Evolutionary conservation across 306 rosid genomes (phyloP).

Genomic region (Malus sylvestris): DNA sequence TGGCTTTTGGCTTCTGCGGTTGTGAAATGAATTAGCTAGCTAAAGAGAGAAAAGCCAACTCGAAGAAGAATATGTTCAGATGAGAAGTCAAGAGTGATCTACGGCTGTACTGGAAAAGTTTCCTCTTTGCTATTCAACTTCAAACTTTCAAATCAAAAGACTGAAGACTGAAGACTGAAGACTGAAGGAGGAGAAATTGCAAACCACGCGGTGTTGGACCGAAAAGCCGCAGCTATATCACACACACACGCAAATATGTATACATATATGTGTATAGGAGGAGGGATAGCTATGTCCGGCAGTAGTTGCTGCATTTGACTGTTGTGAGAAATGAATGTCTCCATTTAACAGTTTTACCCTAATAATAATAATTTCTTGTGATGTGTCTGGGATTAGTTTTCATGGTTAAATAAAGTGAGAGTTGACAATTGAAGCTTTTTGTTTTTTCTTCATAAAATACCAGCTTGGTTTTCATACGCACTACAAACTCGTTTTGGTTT

Average conservation of each 20-base stretch:
- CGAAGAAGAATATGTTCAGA: not conserved
- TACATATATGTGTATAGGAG: too few relatives aligned
- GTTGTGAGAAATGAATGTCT: not conserved
- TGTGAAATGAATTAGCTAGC: not conserved
- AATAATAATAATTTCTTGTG: not conserved
- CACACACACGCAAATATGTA: too few relatives aligned
- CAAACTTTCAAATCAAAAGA: not conserved
- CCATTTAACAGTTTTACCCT: not conserved
- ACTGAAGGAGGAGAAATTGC: not conserved
- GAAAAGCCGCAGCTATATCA: not conserved
- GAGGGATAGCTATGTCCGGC: not conserved
- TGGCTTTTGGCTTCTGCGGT: not conserved
- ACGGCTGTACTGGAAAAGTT: not conserved
- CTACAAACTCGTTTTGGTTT: too few relatives aligned
- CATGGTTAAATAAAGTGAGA: not conserved
- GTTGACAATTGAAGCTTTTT: not conserved
- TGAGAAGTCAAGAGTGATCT: not conserved
- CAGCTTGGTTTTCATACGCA: not conserved
- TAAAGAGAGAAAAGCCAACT: not conserved
- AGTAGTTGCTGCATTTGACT: not conserved
- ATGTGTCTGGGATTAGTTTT: not conserved
- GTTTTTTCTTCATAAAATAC: too few relatives aligned
- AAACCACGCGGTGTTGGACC: not conserved
- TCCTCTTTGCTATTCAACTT: not conserved
- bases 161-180: not conserved